Evolutionary conservation across 306 rosid genomes (phyloP).

Genomic region (Echinosophora koreensis): DNA sequence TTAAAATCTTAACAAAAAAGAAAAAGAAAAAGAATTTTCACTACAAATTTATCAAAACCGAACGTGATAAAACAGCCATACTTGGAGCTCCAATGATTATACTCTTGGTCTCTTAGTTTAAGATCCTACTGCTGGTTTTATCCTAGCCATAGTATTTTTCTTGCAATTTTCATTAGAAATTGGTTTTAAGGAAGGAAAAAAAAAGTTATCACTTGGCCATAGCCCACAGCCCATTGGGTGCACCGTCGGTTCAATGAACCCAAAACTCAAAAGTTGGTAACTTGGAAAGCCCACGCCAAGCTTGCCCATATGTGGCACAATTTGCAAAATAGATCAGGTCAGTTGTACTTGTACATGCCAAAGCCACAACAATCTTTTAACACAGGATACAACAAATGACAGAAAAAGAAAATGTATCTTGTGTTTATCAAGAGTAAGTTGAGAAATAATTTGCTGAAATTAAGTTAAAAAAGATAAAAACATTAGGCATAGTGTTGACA

Average conservation of each 20-base stretch:
- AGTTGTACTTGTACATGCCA: background rate
- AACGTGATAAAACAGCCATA: background rate
- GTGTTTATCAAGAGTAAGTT: background rate
- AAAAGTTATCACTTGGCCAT: background rate
- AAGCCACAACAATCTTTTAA: background rate
- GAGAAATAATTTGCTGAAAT: conserved; percentile 1
- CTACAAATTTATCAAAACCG: background rate
- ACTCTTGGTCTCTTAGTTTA: too few species aligned
- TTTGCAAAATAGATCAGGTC: background rate
- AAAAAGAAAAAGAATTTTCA: too few species aligned
- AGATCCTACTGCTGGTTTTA: background rate
- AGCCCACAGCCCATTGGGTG: conserved; percentile 8
- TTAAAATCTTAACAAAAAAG: too few species aligned
- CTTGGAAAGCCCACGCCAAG: conserved; percentile 30
- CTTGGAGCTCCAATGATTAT: background rate
- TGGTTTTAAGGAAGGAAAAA: background rate
- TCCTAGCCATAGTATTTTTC: background rate
- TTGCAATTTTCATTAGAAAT: background rate
- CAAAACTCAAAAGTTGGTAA: conserved; percentile 19
- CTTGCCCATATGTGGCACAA: background rate
- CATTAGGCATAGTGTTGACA: background rate
- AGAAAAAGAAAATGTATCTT: background rate
- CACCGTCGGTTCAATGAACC: conserved; percentile 1
- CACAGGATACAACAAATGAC: background rate
- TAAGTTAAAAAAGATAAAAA: background rate